These are phyloP conservation scores for Phytophthora capsici DNA, from an alignment of 352 stramenopile species.

Conservation along the genomic window DNA sequence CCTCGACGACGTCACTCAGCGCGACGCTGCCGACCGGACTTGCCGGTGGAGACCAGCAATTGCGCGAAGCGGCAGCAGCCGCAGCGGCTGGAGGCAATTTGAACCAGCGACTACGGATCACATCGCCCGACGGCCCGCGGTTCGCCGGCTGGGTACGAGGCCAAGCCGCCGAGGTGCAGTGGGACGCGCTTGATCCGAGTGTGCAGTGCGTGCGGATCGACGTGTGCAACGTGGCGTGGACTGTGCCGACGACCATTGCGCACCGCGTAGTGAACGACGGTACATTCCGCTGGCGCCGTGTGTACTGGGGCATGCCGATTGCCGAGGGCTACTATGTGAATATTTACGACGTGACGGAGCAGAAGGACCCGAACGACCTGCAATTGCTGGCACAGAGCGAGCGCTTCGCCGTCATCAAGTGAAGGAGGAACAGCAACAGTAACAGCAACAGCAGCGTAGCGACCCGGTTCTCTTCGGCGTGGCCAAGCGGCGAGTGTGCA, in stretches of 20 bases:
- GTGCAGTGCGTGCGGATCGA: conserved; percentile 83
- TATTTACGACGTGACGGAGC: conserved; percentile 83
- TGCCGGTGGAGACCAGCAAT: conserved; percentile 36
- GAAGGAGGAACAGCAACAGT: conserved; percentile 18
- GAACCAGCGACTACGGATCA: conserved; percentile 61
- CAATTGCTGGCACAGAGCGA: conserved; percentile 72
- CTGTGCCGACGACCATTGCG: conserved; percentile 79
- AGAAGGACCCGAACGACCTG: conserved; percentile 47
- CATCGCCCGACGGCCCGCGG: conserved; percentile 50
- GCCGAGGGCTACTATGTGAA: conserved; percentile 88
- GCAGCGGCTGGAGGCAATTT: conserved; percentile 15
- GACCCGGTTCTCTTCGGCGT: conserved; percentile 33
- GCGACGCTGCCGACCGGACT: conserved; percentile 31
- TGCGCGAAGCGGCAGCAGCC: conserved; percentile 35
- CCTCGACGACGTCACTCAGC: conserved; percentile 20
- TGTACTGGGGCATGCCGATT: conserved; percentile 90
- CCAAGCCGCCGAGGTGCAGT: conserved; percentile 79
- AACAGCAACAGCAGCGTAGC: conserved; percentile 34
- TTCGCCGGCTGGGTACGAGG: conserved; percentile 79
- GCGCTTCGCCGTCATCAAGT: conserved; percentile 70
- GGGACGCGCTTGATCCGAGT: conserved; percentile 75
- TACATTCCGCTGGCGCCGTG: conserved; percentile 72
- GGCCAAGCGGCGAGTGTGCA: conserved; percentile 11
- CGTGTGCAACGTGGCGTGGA: conserved; percentile 87
- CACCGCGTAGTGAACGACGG: conserved; percentile 72